Conservation (phyloP, 805 yeast species). For the Candida insectalens region DNA sequence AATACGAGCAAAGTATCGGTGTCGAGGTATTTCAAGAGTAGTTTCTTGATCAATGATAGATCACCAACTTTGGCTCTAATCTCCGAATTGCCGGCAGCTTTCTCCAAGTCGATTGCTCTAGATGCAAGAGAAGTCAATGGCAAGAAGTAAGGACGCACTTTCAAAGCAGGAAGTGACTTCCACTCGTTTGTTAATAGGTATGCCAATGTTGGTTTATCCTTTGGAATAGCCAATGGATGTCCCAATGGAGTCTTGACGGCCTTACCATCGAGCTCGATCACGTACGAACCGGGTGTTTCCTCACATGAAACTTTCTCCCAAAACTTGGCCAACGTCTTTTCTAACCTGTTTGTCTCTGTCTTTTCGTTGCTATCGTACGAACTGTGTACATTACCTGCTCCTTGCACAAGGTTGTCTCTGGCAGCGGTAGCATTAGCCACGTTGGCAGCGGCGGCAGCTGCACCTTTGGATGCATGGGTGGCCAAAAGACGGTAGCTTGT, state of each 20-base stretch:
- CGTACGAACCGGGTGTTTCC: conserved; percentile 27
- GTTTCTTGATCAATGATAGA: conserved; percentile 44
- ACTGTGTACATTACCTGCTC: too few species aligned
- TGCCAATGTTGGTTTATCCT: conserved; percentile 51
- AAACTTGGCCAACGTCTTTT: conserved; percentile 61
- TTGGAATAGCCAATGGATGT: conserved; percentile 55
- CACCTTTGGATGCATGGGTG: too few species aligned
- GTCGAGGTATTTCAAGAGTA: conserved; percentile 74
- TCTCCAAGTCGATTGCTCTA: conserved; percentile 70
- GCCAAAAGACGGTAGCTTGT: too few species aligned
- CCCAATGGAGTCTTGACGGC: conserved; percentile 84
- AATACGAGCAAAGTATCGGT: conserved; percentile 89
- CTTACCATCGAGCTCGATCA: conserved; percentile 62
- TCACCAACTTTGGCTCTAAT: conserved; percentile 53
- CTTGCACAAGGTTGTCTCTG: neutral
- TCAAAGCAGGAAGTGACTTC: conserved; percentile 58
- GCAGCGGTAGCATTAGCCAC: neutral
- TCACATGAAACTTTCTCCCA: conserved; percentile 63
- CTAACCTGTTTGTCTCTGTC: conserved; percentile 60
- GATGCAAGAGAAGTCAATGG: conserved; percentile 86
- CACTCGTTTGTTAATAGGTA: conserved; percentile 79
- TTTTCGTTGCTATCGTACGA: conserved; percentile 37
- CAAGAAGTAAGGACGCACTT: conserved; percentile 65
- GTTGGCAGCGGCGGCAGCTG: conserved; percentile 1
- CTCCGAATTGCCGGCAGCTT: conserved; percentile 34